Evolutionary conservation across 2,329 filamentous ascomycete genomes (phyloP), one percentile per base, ranked within the genome.

Genomic region (Chaetothyriales sp.): DNA sequence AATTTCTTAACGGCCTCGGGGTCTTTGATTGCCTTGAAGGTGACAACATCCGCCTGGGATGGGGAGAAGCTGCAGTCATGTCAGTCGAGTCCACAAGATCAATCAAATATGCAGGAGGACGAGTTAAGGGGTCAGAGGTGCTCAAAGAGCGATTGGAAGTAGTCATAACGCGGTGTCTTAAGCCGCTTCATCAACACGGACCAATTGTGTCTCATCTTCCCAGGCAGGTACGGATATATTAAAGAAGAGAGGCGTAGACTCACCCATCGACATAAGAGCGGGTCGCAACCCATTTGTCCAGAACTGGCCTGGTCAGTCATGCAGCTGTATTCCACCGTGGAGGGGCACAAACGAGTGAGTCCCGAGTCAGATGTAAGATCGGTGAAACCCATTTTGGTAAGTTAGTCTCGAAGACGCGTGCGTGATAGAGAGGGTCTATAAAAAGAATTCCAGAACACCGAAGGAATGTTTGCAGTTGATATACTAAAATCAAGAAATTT

Each of bases 151-250:
- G 75, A 80, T 82, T 78, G 77, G 75, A 70, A 71, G 74, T 86
- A 85, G 77, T 86, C 86, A 84, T 78, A 67, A 73, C 71, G 80
- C 81, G 83, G 85, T 75, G 84, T 89, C 84, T 90, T 90, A 85
- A 87, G 78, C 79, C 83, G 81, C 81, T 83, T 90, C 84, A 79
- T 86, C 81, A 90, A 92, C 85, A 90, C 84, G 85, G 86, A 90
- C 86, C 84, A 89, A 89, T 81, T 75, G 75, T 53, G 77, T 84
- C 76, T 89, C 85, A 88, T 89, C 84, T 84, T 77, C 62, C 62
- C 66, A 68, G 58, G 57, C 59, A 56, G 56, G 57, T 56, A 53
- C 49, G 53, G 55, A 52, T 54, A 53, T 50, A 51, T 55, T 58
- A 54, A 63, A 50, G 59, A 57, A 58, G 47, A 55, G 45, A 49